These are phyloP conservation scores for Dendrostoma leiphaemia DNA, from an alignment of 2,329 filamentous ascomycete genomes.

Conservation along the genomic window DNA sequence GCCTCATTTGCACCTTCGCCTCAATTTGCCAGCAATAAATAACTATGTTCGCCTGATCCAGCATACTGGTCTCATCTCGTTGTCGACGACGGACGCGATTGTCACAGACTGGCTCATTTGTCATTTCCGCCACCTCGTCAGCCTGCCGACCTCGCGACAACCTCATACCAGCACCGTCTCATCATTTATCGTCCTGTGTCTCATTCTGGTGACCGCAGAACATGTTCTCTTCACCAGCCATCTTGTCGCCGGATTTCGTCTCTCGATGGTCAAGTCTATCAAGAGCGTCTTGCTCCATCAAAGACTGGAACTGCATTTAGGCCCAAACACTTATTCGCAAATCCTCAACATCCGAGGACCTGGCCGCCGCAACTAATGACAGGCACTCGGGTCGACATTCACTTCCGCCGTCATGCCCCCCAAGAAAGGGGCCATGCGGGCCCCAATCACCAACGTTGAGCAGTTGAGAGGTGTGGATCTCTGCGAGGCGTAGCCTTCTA, in stretches of 20 bases:
- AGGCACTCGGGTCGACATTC: neutral
- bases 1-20: too few species aligned
- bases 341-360: too few species aligned
- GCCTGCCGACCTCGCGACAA: neutral
- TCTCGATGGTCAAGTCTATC: neutral
- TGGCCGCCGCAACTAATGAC: neutral
- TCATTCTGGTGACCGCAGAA: neutral
- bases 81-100: neutral
- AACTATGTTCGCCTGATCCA: neutral
- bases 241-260: neutral
- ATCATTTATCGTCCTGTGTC: neutral
- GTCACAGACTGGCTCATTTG: neutral
- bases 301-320: neutral
- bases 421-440: constrained; percentile 7
- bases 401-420: constrained; percentile 9
- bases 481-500: neutral
- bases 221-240: neutral
- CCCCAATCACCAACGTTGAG: constrained; percentile 12
- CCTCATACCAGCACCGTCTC: neutral
- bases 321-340: neutral
- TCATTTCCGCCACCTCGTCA: neutral
- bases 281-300: neutral
- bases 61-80: too few species aligned
- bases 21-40: too few species aligned
- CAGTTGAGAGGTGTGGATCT: constrained; percentile 5